Evolutionary conservation across 106 monocot genomes (phyloP), one percentile per base, ranked within the genome.

Genomic region (Dioscorea alata): DNA sequence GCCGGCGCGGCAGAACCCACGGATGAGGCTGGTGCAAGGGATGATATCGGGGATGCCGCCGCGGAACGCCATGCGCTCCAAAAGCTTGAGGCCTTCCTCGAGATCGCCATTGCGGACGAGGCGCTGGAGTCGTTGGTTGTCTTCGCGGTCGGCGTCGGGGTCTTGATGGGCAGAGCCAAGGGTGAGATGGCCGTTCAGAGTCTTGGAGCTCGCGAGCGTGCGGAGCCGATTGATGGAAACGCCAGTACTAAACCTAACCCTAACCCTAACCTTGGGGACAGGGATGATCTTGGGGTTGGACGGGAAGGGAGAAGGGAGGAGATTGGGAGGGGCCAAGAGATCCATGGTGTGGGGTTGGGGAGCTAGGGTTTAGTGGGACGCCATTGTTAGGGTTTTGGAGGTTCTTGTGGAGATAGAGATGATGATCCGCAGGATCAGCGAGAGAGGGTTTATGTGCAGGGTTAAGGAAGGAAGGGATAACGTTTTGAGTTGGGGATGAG

Each of bases 21-120:
- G 82, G 69, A 95, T 95, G 74, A 95, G 91, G 75, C 81, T 84
- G 73, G 94, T 84, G 87, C 81, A 88, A 51, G 87, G 85, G 72
- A 85, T 73, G 68, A 83, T 72, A 60, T 81, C 77, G 25, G 79
- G 75, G 50, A 72, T 22, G 4, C 74, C 59, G 25, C 50, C 50
- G 49, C 61, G n/a, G 60, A 12, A 17, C 9, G 74, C 58, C 73
- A 85, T 79, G 57, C 49, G 49, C 50, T 82, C 81, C 19, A 95
- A 69, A 23, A 85, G 52, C 23, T 51, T 60, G n/a, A 91, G 70
- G 63, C 82, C 85, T 18, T 81, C 76, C 6, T 79, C 79, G 49
- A 82, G 70, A 24, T 78, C 70, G 2, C 78, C 77, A 21, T 82
- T 59, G 16, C 82, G 69, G 69, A 78, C 74, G 13, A 73, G 56